Evolutionary conservation across 1,139 yeast genomes (phyloP), one percentile per base, ranked within the genome.

Genomic region (Lodderomyces pseudojiufengensis): DNA sequence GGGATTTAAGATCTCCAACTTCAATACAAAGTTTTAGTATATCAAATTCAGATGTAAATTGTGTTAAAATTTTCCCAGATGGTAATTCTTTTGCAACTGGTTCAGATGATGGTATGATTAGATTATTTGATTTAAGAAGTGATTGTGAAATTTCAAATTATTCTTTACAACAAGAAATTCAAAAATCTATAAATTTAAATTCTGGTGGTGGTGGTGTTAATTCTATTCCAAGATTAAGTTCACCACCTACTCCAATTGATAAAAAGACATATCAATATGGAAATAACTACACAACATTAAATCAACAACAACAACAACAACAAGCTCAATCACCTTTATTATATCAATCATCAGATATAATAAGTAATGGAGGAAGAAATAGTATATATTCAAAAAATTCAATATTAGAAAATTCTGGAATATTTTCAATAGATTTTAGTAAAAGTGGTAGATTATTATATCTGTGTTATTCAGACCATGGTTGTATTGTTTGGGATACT

Each of bases 401-500:
- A 2, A 58, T 63, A 9, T 57, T 78, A 32, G 82, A 80, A 38
- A 69, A 70, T 31, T 77, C 79, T 9, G 87, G 87, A 4, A 80
- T 87, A 15, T 64, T 77, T 9, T 78, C 94, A 0, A 53, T 87
- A 13, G 92, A 82, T 51, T 82, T 84, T 51, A 82, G 95, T 29
- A 64, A 62, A 8, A 81, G 92, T 31, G 95, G 96, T 0, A 60
- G 97, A 34, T 57, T 87, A 20, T 61, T 87, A 59, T 83, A 82
- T 54, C 70, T 81, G 1, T 83, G 94, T 38, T 85, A 85, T 56
- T 78, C 88, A 0, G 94, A 86, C 42, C 73, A 76, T 32, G 82
- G 85, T 1, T 80, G 92, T 47, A 63, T 83, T 18, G 71, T 84
- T 3, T 85, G 95, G 95, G 97, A 88, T 53, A 65, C 78, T 2